Evolutionary conservation across 306 rosid species (phyloP), one percentile per base, ranked within the genome.

Genomic region (Dryas alaskensis): DNA sequence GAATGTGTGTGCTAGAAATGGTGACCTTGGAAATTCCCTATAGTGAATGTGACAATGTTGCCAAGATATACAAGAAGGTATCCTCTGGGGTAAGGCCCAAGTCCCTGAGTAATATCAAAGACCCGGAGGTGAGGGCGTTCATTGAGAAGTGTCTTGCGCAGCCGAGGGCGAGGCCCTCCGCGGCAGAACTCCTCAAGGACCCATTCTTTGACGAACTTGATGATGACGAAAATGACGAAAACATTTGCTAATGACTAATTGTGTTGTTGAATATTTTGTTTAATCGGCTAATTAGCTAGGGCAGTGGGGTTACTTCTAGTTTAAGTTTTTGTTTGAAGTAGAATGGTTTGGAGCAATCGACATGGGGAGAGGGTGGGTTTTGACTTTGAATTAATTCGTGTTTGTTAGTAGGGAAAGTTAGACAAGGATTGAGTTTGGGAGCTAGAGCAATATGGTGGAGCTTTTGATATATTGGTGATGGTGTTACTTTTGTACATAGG

Each of bases 1-100:
- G 97, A 1, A 87, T 94, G 96, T 94, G 96, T 57, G 85, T 94
- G 27, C 73, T 91, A 12, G 98, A 94, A 73, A 87, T 94, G 91
- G 92, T 91, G 39, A 91, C 98, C 10, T 27, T 88, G 65, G 98
- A 94, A 76, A 84, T 93, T 65, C 97, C 98, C 16, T 93, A 93
- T 16, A 84, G 90, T 16, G 98, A 91, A 44, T 93, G 98, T 69
- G 92, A 91, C 83, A 93, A 76, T 69, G 87, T 93, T 76, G 98
- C 91, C 0, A 87, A 86, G 72, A 93, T 93, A 25, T 93, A 93
- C 72, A 91, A 73, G 79, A 93, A 91, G 75, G 98, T 93, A 1
- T 69, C 85, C 27, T 81, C 96, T 0, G 97, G 98, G 4, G 69
- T 89, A 13, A 91, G 92, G 48, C 98, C 98, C 27, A 77, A 72